Conservation (phyloP, 2,329 filamentous ascomycete genomes). For the Neonectria magnoliae region DNA sequence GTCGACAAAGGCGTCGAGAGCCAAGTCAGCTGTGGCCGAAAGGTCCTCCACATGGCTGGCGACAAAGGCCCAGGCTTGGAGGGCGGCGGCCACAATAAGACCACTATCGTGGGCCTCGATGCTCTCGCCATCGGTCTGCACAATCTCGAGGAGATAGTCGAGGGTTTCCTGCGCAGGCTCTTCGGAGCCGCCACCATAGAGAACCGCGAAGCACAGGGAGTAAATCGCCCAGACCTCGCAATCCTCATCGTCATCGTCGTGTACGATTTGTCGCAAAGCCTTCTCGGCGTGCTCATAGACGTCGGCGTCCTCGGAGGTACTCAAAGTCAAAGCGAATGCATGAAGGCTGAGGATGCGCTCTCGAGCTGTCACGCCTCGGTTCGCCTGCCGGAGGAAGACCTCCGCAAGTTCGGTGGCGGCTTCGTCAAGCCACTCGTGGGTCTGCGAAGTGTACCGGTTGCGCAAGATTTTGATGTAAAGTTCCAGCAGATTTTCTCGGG, state of each 20-base stretch:
- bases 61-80: slow-evolving; percentile 83
- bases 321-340: slow-evolving; percentile 75
- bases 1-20: slow-evolving; percentile 84
- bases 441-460: slow-evolving; percentile 45
- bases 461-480: slow-evolving; percentile 64
- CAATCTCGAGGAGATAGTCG: slow-evolving; percentile 79
- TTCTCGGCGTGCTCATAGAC: slow-evolving; percentile 45
- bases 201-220: slow-evolving; percentile 75
- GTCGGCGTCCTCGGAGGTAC: slow-evolving; percentile 69
- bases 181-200: slow-evolving; percentile 78
- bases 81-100: slow-evolving; percentile 76
- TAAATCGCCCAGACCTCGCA: slow-evolving; percentile 76
- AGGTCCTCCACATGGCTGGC: slow-evolving; percentile 81
- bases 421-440: slow-evolving; percentile 61
- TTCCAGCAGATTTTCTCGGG: slow-evolving; percentile 64
- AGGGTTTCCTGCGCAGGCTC: slow-evolving; percentile 77
- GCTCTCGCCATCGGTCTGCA: slow-evolving; percentile 80
- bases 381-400: slow-evolving; percentile 76
- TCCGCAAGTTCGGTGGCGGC: slow-evolving; percentile 67
- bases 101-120: slow-evolving; percentile 77
- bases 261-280: slow-evolving; percentile 49
- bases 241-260: slow-evolving; percentile 70
- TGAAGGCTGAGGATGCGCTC: slow-evolving; percentile 78
- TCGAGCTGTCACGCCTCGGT: slow-evolving; percentile 71
- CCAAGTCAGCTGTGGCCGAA: slow-evolving; percentile 74